Conservation (phyloP, 495 filamentous ascomycete species). For the Neurospora hispaniola region DNA sequence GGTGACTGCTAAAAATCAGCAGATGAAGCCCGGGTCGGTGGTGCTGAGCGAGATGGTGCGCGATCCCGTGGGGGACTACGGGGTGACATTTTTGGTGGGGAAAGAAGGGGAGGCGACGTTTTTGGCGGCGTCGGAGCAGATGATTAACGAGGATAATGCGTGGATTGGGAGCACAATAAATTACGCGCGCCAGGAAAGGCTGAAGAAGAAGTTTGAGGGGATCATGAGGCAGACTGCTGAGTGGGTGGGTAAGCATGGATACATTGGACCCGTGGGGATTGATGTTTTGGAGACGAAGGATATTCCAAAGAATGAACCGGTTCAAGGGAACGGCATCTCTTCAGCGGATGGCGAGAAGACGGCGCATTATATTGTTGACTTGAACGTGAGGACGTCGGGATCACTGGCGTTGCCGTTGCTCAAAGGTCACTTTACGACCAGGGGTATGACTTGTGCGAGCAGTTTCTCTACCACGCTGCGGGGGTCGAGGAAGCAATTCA, state of each 20-base stretch:
- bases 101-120: slow-evolving; percentile 11
- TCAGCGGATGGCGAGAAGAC: neutral
- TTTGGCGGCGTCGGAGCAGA: slow-evolving; percentile 22
- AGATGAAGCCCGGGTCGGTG: slow-evolving; percentile 15
- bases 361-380: slow-evolving; percentile 25
- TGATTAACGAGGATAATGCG: slow-evolving; percentile 13
- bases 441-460: slow-evolving; percentile 16
- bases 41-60: slow-evolving; percentile 18
- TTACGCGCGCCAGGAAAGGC: slow-evolving; percentile 15
- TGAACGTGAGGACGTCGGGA: slow-evolving; percentile 27
- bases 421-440: slow-evolving; percentile 11
- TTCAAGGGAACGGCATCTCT: neutral
- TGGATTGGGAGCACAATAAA: slow-evolving; percentile 23
- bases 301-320: neutral
- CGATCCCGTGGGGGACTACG: slow-evolving; percentile 18
- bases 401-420: slow-evolving; percentile 19
- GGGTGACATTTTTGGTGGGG: slow-evolving; percentile 22
- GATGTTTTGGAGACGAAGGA: slow-evolving; percentile 19
- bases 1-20: slow-evolving; percentile 14
- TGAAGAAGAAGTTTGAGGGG: slow-evolving; percentile 12
- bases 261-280: slow-evolving; percentile 23
- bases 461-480: slow-evolving; percentile 12
- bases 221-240: slow-evolving; percentile 13
- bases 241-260: slow-evolving; percentile 17
- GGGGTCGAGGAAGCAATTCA: slow-evolving; percentile 10